Evolutionary conservation across 768 basidiomycete genomes (phyloP), one percentile per base, ranked within the genome.

Genomic region (Panellus pusillus): DNA sequence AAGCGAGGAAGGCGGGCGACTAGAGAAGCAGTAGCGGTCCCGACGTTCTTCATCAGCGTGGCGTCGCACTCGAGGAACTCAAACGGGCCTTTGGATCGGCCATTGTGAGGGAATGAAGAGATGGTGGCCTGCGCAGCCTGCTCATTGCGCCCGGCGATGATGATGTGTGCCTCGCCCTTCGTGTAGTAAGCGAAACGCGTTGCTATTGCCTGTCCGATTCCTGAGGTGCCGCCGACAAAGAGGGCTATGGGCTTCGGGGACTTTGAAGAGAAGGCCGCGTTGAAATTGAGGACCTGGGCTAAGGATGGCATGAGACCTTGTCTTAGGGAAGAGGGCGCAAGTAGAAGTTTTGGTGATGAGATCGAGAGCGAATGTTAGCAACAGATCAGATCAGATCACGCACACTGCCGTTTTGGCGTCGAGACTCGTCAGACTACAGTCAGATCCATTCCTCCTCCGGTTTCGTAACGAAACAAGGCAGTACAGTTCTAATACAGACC

Each of bases 41-140:
- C 62, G 20, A 74, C 64, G 49, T 72, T 71, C 55, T 57, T 54
- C 72, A 75, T 72, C 46, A 70, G 61, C 38, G 67, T 60, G 14
- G 63, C 68, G 43, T 76, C 74, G 64, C 72, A 72, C 48, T 63
- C 50, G 15, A 75, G 57, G 57, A 76, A 76, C 57, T 72, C 69
- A 59, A 72, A 65, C 15, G 45, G 61, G 32, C 39, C 62, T 39
- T 45, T 54, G 38, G 55, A 42, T 24, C 3, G 24, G 14, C 50
- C 17, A 28, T 44, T 39, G 29, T 66, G 58, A 9, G 69, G 70
- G 59, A 74, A 63, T 3, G 54, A 57, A 4, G 68, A 64, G 57
- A 76, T 69, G 58, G 70, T 66, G 9, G 55, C 39, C 38, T 70
- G 63, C 2, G 69, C 75, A 7, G 71, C 71, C 4, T 47, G 51